Evolutionary conservation across 1,284 basidiomycete species (phyloP).

Genomic region (Cerrena zonata): DNA sequence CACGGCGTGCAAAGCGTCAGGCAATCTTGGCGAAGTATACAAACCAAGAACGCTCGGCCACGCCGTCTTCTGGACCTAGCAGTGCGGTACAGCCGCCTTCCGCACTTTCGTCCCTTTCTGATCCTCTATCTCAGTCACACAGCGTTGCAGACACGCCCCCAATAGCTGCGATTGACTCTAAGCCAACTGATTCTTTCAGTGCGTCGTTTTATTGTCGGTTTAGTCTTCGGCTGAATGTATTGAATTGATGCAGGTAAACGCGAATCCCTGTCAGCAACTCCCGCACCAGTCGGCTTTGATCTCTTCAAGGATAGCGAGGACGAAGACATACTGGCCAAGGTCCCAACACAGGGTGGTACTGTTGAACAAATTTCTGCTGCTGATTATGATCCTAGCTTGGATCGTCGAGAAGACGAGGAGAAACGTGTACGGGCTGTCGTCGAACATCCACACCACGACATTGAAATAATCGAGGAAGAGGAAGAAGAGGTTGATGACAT

Average conservation of each 20-base stretch:
- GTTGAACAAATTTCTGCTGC: conserved; percentile 79
- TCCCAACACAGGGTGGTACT: conserved; percentile 41
- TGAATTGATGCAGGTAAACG: conserved; percentile 38
- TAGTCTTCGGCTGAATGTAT: no score
- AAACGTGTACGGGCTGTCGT: conserved; percentile 52
- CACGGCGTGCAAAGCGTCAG: conserved; percentile 73
- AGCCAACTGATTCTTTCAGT: conserved; percentile 3
- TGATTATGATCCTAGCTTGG: conserved; percentile 86
- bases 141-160: conserved; percentile 36
- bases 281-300: conserved; percentile 49
- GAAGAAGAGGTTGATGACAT: conserved; percentile 73
- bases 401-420: conserved; percentile 76
- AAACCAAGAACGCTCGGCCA: conserved; percentile 26
- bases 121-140: conserved; percentile 52
- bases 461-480: conserved; percentile 56
- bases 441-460: conserved; percentile 36
- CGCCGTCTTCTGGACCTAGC: conserved; percentile 55
- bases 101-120: conserved; percentile 51
- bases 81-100: conserved; percentile 70
- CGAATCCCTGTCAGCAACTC: conserved; percentile 51
- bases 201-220: neutral
- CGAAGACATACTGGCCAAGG: conserved; percentile 36
- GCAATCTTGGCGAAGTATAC: conserved; percentile 83
- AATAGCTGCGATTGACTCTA: conserved; percentile 10
- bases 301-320: conserved; percentile 57